phyloP scores from a whole-genome alignment of 495 filamentous ascomycete genomes.

The Neurospora tetraspora region DNA sequence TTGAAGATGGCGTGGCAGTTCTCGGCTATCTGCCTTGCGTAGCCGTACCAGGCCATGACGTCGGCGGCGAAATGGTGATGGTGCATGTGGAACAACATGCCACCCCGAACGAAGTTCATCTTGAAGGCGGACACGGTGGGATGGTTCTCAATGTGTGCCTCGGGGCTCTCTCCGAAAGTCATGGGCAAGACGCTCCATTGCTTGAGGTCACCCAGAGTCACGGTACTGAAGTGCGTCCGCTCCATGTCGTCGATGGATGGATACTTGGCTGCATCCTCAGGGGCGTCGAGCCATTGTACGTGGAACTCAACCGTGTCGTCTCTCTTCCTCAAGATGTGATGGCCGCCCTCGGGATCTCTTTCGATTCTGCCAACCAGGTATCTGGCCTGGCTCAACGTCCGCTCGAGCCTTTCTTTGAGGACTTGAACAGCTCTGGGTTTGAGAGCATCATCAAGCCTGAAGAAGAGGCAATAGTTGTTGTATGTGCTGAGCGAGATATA shows the following conservation, averaged over 20 bases:
- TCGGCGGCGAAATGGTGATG: conserved; percentile 36
- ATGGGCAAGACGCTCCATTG: conserved; percentile 26
- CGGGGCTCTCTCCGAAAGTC: conserved; percentile 32
- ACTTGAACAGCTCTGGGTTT: conserved; percentile 15
- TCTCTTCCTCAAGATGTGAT: conserved; percentile 32
- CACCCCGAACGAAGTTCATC: conserved; percentile 33
- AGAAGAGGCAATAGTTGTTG: conserved; percentile 32
- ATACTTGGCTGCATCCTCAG: conserved; percentile 14
- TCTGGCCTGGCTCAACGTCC: conserved; percentile 30
- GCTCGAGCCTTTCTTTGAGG: conserved; percentile 28
- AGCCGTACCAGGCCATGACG: conserved; percentile 31
- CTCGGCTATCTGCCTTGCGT: conserved; percentile 32
- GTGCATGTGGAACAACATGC: conserved; percentile 33
- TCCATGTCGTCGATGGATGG: conserved; percentile 24
- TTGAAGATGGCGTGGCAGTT: conserved; percentile 29
- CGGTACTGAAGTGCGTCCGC: conserved; percentile 18
- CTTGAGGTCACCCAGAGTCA: conserved; percentile 20
- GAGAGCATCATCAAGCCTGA: conserved; percentile 25
- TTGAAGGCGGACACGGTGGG: conserved; percentile 31
- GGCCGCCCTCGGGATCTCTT: conserved; percentile 20
- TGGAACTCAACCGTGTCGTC: conserved; percentile 30
- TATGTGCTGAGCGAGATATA: conserved; percentile 22
- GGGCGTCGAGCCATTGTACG: conserved; percentile 31
- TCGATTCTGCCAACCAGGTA: conserved; percentile 37
- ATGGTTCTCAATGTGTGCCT: conserved; percentile 22